Evolutionary conservation across 129 eudicot species (phyloP).

Genomic region (Silybum marianum): DNA sequence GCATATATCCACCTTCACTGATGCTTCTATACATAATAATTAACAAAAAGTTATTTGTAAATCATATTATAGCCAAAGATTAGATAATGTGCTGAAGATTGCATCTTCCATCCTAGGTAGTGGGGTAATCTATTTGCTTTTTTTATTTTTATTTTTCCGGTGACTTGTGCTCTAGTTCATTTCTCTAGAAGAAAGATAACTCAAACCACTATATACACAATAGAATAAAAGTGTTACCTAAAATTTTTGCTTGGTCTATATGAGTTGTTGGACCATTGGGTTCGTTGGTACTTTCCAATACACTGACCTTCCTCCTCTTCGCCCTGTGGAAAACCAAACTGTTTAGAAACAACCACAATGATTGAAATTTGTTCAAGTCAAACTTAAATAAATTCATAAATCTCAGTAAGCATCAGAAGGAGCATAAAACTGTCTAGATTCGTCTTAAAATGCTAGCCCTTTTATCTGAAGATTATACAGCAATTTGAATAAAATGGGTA

Average conservation of each 20-base stretch:
- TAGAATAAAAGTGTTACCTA: conserved; percentile 38
- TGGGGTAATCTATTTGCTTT: background rate
- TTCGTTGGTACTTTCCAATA: conserved; percentile 32
- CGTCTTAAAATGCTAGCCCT: background rate
- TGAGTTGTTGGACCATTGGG: conserved; percentile 42
- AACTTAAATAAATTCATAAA: background rate
- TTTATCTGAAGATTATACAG: background rate
- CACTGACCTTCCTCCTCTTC: conserved; percentile 64
- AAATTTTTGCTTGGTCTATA: conserved; percentile 21
- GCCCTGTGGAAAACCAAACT: conserved; percentile 37
- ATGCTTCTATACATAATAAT: conserved; percentile 44
- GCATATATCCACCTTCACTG: conserved; percentile 46
- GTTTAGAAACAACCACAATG: background rate
- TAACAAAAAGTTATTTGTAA: conserved; percentile 2
- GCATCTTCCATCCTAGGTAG: background rate
- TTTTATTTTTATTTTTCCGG: background rate
- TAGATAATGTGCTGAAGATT: conserved; percentile 2
- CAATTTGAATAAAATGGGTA: background rate
- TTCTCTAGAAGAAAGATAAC: background rate
- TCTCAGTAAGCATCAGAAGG: conserved; percentile 4
- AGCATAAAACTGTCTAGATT: conserved; percentile 1
- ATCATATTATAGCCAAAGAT: background rate
- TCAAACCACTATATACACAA: conserved; percentile 16
- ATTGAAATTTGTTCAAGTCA: background rate
- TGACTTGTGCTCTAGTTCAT: background rate